Evolutionary conservation across 2,329 filamentous ascomycete genomes (phyloP).

Genomic region (Penicillium sp.): DNA sequence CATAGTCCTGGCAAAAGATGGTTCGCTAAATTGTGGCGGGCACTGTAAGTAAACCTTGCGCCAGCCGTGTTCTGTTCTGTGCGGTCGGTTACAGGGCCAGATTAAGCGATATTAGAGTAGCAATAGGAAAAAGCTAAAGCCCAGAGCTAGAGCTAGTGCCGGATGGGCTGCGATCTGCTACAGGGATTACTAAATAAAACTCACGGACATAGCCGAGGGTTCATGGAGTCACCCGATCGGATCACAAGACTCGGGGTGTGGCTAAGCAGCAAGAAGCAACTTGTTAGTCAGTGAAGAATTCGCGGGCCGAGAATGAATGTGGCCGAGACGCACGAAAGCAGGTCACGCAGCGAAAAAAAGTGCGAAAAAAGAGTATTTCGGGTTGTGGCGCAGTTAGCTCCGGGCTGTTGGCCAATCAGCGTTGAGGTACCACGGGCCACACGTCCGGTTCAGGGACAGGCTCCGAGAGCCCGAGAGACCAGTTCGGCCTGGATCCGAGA

Average conservation of each 20-base stretch:
- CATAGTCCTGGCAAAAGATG: background rate
- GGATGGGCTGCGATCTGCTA: background rate
- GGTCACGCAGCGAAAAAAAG: background rate
- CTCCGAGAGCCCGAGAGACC: conserved; percentile 11
- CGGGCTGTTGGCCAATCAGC: conserved; percentile 2
- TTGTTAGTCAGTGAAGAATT: background rate
- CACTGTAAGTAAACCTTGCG: background rate
- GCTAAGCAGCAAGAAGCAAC: background rate
- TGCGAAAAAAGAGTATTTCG: background rate
- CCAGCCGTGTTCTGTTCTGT: background rate
- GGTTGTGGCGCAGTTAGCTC: conserved; percentile 7
- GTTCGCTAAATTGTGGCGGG: background rate
- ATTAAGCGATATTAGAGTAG: background rate
- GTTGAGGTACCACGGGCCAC: background rate
- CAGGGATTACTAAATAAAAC: background rate
- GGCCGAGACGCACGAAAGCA: background rate
- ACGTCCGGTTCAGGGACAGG: conserved; percentile 5
- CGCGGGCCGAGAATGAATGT: background rate
- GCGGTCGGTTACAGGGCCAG: background rate
- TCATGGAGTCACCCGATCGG: background rate
- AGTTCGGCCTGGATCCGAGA: conserved; percentile 22
- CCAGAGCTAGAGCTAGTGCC: background rate
- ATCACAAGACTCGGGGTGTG: background rate
- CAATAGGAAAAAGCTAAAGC: background rate
- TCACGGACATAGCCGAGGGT: background rate